Conservation (phyloP, 1,284 basidiomycete genomes). For the Calocybe gambosa region DNA sequence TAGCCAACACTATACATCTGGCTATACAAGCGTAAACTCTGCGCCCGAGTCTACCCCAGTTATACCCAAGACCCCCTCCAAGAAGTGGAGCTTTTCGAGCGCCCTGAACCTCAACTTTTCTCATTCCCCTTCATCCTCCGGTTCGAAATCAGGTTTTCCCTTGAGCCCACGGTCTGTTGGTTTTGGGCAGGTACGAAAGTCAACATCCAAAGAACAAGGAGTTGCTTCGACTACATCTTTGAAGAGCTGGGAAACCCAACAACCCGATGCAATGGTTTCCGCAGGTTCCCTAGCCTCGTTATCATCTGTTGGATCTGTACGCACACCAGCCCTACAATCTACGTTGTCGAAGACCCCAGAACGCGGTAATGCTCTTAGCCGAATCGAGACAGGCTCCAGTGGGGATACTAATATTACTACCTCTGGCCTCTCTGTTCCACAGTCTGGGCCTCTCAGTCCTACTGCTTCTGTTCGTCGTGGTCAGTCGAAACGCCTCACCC, state of each 20-base stretch:
- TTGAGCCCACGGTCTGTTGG: constrained; percentile 60
- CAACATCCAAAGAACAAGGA: constrained; percentile 57
- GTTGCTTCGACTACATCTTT: constrained; percentile 35
- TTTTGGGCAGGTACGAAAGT: constrained; percentile 58
- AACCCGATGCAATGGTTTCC: constrained; percentile 69
- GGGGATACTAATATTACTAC: constrained; percentile 55
- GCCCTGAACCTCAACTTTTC: constrained; percentile 80
- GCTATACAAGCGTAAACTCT: constrained; percentile 30
- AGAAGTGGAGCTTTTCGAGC: constrained; percentile 95
- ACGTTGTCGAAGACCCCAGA: constrained; percentile 39
- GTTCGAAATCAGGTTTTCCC: constrained; percentile 42
- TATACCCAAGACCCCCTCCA: constrained; percentile 68
- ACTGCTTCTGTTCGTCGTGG: constrained; percentile 59
- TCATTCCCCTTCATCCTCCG: constrained; percentile 59
- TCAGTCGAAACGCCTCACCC: constrained; percentile 77
- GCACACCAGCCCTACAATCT: constrained; percentile 29
- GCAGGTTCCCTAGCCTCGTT: constrained; percentile 67
- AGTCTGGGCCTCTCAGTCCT: constrained; percentile 59
- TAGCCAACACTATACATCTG: constrained; percentile 31
- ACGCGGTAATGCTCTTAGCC: constrained; percentile 44
- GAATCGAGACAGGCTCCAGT: constrained; percentile 67
- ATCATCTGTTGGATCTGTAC: constrained; percentile 66
- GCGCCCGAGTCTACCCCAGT: constrained; percentile 37
- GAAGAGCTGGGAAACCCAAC: constrained; percentile 58
- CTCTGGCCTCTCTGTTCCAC: constrained; percentile 43